phyloP scores from a whole-genome alignment of 164 flowering plant genomes.

The Aristolochia californica region DNA sequence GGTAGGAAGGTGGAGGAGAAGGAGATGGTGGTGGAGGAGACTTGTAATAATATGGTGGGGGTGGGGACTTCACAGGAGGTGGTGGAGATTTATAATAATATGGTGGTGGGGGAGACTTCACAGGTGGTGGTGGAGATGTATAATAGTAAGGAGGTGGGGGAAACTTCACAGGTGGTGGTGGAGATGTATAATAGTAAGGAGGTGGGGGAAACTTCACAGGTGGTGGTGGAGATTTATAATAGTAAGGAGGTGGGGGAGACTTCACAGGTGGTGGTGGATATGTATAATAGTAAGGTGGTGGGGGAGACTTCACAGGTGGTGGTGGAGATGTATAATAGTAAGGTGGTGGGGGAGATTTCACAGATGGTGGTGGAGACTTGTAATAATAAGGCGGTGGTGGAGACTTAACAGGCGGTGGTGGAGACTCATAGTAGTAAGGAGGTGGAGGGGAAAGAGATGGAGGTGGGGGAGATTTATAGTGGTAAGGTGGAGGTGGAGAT shows the following conservation, averaged over 20 bases:
- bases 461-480: conserved; percentile 2
- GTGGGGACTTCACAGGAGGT: conserved; percentile 27
- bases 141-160: conserved; percentile 32
- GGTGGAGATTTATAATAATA: conserved; percentile 33
- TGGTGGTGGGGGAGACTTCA: conserved; percentile 23
- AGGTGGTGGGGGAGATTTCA: conserved; percentile 14
- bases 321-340: conserved; percentile 15
- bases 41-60: conserved; percentile 29
- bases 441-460: too few species aligned
- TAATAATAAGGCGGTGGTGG: conserved; percentile 8
- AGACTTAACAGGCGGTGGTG: too few species aligned
- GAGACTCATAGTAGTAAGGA: too few species aligned
- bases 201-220: conserved; percentile 13
- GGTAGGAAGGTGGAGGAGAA: conserved; percentile 28
- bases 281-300: conserved; percentile 24
- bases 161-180: conserved; percentile 20
- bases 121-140: conserved; percentile 43
- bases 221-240: conserved; percentile 17
- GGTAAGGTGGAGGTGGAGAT: conserved; percentile 11
- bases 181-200: conserved; percentile 19
- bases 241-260: conserved; percentile 22
- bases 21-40: conserved; percentile 26
- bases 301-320: conserved; percentile 20
- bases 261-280: conserved; percentile 19
- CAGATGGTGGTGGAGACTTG: background rate